Evolutionary conservation across 1,284 basidiomycete genomes (phyloP), one percentile per base, ranked within the genome.

Genomic region (Rhodotorula glutinis): DNA sequence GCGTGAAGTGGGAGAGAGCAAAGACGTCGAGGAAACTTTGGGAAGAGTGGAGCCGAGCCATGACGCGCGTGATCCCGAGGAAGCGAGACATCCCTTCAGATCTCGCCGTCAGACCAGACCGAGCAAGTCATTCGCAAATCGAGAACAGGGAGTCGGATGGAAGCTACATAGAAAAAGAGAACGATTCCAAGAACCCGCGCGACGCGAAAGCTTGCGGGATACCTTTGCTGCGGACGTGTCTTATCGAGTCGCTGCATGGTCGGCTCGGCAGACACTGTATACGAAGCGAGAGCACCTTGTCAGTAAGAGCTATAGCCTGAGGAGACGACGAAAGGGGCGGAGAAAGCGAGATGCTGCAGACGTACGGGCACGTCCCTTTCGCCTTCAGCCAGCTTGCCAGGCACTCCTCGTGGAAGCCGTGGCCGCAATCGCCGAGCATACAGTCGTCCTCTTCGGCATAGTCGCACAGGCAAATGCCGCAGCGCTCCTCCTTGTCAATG

Each of bases 401-500:
- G 57, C 71, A 73, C 4, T 71, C 71, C 8, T 38, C 10, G 59
- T 73, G 71, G 47, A 66, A 68, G 11, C 66, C 66, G 29, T 73
- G 71, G 7, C 30, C 33, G 56, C 71, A 73, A 2, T 43, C 4
- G 0, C 47, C 60, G 30, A 68, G 69, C 53, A 67, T 55, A 46
- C 46, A 21, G 13, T 62, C 63, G 38, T 73, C 71, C 14, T 68
- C 60, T 17, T 71, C 71, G 7, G 66, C 66, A 62, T 73, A 73
- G 47, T 73, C 71, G 57, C 44, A 44, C 7, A 73, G 38, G 41
- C 71, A 73, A 9, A 73, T 57, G 13, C 59, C 43, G 44, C 71
- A 73, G 7, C 66, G 46, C 41, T 41, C 62, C 43, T 73, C 71
- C 57, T 73, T 73, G 47, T 71, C 71, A 19, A 70, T 25, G 3